A percentile compares a stretch with the other conserved stretches of the same genome.
Evolutionary conservation across 179 eudicot species (phyloP).

Genomic region (Corrigiola litoralis): DNA sequence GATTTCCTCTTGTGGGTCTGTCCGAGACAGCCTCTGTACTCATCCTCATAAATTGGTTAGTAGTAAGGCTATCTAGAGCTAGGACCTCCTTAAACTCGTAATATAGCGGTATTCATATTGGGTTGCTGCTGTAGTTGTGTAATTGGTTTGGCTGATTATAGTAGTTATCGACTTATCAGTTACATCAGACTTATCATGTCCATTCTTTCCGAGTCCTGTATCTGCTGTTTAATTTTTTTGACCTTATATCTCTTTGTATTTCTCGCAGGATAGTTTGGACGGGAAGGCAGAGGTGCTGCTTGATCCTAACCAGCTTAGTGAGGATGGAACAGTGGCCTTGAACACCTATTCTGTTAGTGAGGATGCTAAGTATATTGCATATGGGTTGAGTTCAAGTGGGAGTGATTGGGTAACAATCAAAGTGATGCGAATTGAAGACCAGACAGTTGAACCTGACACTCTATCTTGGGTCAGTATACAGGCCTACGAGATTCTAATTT

Average conservation of each 20-base stretch:
- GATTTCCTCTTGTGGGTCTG: no score
- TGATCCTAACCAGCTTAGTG: slow-evolving; percentile 85
- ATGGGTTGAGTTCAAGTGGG: slow-evolving; percentile 87
- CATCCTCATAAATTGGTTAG: no score
- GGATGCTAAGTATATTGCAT: slow-evolving; percentile 86
- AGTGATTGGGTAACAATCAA: slow-evolving; percentile 97
- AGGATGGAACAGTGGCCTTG: slow-evolving; percentile 91
- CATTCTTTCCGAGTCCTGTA: not conserved
- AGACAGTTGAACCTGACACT: slow-evolving; percentile 59
- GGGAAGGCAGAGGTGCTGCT: slow-evolving; percentile 84
- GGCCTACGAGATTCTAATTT: no score
- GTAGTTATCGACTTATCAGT: no score
- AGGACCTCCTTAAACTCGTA: no score
- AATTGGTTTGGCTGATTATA: no score
- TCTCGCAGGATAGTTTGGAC: slow-evolving; percentile 64
- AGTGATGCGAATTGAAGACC: slow-evolving; percentile 73
- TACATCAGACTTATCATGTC: no score
- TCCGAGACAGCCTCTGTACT: no score
- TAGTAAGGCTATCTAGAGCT: no score
- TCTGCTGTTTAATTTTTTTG: not conserved
- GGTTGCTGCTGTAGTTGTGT: no score
- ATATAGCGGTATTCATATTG: no score
- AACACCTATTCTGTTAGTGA: slow-evolving; percentile 62
- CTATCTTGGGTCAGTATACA: slow-evolving; percentile 69
- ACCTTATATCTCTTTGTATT: not conserved